Conservation (phyloP, 1,284 basidiomycete species). For the Inonotus hispidus region DNA sequence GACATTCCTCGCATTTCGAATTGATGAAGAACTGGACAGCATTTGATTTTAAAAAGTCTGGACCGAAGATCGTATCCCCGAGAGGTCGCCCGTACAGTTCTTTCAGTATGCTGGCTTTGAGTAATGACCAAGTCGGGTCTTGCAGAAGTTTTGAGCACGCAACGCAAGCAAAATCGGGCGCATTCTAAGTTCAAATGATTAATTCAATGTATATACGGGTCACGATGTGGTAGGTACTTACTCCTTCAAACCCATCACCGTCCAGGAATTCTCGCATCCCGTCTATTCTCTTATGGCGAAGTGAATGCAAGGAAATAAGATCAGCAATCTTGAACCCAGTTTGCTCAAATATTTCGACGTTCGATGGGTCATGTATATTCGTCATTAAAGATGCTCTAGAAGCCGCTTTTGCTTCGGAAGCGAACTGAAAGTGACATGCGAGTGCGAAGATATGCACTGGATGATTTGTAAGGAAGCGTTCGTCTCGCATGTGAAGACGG, state of each 20-base stretch:
- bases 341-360: conserved; percentile 10
- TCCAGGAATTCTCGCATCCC: conserved; percentile 15
- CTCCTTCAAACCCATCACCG: conserved; percentile 16
- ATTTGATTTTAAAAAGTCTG: conserved; percentile 17
- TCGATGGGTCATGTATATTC: conserved; percentile 13
- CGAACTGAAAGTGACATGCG: conserved; percentile 17
- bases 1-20: conserved; percentile 17
- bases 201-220: not conserved
- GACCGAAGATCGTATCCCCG: conserved; percentile 17
- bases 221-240: not conserved
- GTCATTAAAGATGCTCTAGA: conserved; percentile 10
- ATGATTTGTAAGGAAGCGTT: conserved; percentile 10
- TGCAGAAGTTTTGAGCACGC: conserved; percentile 15
- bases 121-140: conserved; percentile 17
- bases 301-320: conserved; percentile 12
- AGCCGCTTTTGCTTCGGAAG: conserved; percentile 12
- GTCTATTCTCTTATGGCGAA: conserved; percentile 16
- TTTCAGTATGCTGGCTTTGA: conserved; percentile 18
- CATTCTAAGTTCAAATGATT: not conserved
- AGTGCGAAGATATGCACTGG: conserved; percentile 17
- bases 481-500: conserved; percentile 17
- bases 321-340: conserved; percentile 15
- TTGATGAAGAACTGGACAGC: conserved; percentile 19
- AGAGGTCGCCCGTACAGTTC: conserved; percentile 15
- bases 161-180: conserved; percentile 15